Conservation (phyloP, 192 early-diverging fungal genomes). For the Obelidium mucronatum region DNA sequence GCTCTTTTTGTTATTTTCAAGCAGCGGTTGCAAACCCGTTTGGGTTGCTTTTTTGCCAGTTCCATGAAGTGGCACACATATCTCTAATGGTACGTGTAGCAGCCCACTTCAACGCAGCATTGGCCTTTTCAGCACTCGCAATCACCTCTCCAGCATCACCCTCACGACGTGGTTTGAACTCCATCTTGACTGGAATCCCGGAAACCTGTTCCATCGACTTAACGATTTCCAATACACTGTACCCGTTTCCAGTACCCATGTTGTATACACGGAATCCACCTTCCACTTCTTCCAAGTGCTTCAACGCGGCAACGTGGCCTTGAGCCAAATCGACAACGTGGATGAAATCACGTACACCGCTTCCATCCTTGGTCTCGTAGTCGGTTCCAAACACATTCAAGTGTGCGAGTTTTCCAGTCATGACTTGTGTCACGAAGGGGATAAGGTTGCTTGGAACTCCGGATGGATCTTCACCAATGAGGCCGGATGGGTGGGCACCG, state of each 20-base stretch:
- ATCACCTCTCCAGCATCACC: conserved; percentile 90
- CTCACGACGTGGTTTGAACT: conserved; percentile 58
- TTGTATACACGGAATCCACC: conserved; percentile 51
- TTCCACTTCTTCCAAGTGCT: conserved; percentile 31
- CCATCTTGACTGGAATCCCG: conserved; percentile 57
- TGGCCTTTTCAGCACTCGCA: conserved; percentile 75
- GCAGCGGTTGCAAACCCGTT: too few relatives aligned
- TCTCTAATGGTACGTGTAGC: conserved; percentile 62
- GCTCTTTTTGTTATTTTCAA: too few relatives aligned
- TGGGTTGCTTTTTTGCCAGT: conserved; percentile 76
- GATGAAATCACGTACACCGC: too few relatives aligned
- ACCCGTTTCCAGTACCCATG: too few relatives aligned
- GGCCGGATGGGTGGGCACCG: conserved; percentile 83
- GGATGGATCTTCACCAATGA: conserved; percentile 83
- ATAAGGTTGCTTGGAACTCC: conserved; percentile 87
- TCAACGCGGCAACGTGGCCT: conserved; percentile 81
- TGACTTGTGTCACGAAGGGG: conserved; percentile 84
- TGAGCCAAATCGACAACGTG: conserved; percentile 88
- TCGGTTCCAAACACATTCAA: conserved; percentile 83
- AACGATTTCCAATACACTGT: conserved; percentile 85
- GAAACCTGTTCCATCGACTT: conserved; percentile 73
- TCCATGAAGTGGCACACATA: conserved; percentile 76
- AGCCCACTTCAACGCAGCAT: conserved; percentile 69
- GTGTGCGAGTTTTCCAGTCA: conserved; percentile 72
- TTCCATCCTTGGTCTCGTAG: conserved; percentile 87